These are phyloP conservation scores for Fusarium humuli DNA, from an alignment of 2,329 filamentous ascomycete genomes.

Conservation along the genomic window DNA sequence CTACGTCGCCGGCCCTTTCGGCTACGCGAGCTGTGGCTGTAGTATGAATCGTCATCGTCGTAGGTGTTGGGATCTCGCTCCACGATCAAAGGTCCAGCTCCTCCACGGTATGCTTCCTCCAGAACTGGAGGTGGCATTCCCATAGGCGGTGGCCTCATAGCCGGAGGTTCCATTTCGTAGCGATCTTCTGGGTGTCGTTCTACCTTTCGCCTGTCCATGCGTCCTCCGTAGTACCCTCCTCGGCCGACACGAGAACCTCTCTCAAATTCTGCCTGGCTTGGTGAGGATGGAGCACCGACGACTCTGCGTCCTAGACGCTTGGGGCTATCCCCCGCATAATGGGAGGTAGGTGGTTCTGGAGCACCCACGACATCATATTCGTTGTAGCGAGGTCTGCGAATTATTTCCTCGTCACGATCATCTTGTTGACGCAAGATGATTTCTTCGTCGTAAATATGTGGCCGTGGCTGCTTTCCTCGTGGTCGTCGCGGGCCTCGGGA, in stretches of 20 bases:
- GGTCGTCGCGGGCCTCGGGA: constrained; percentile 37
- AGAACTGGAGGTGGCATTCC: constrained; percentile 48
- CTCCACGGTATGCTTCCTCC: constrained; percentile 34
- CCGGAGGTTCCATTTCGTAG: constrained; percentile 37
- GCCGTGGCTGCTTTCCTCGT: constrained; percentile 43
- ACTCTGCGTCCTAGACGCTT: constrained; percentile 50
- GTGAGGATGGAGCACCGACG: constrained; percentile 37
- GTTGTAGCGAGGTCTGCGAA: constrained; percentile 48
- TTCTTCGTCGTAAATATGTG: constrained; percentile 60
- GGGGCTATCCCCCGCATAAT: constrained; percentile 73
- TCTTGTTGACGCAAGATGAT: constrained; percentile 59
- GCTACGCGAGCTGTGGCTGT: constrained; percentile 46
- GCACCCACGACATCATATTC: constrained; percentile 51
- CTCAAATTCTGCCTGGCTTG: constrained; percentile 45
- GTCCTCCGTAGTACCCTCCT: constrained; percentile 58
- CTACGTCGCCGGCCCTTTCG: constrained; percentile 45
- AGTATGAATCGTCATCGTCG: constrained; percentile 49
- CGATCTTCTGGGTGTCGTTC: constrained; percentile 62
- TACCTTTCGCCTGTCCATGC: constrained; percentile 63
- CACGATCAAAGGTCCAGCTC: constrained; percentile 37
- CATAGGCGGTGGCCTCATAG: constrained; percentile 50
- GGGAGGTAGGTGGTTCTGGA: constrained; percentile 57
- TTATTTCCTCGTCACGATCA: constrained; percentile 57
- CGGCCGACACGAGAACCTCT: constrained; percentile 41
- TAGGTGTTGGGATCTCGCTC: constrained; percentile 48